A percentile compares a stretch with the other conserved stretches of the same genome.
These are phyloP conservation scores for Oryza punctata DNA, from an alignment of 176 grass and related monocot genomes.

Conservation along the genomic window DNA sequence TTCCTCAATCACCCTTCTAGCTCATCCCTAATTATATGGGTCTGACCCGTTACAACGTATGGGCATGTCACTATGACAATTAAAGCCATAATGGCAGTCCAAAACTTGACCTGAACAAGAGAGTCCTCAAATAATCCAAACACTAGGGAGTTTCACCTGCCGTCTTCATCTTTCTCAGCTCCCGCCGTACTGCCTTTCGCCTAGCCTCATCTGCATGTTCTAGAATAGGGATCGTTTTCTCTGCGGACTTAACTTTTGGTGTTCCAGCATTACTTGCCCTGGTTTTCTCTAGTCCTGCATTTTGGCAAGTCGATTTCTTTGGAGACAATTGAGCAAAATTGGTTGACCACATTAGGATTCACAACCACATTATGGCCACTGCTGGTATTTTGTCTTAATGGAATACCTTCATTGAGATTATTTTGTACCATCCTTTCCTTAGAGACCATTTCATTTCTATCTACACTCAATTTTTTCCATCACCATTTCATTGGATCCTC, in stretches of 20 bases:
- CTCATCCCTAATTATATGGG: no score
- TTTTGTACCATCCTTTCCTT: conserved; percentile 25
- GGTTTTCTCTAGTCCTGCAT: conserved; percentile 24
- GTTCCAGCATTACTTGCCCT: conserved; percentile 13
- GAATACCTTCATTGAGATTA: conserved; percentile 36
- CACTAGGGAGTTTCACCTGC: not conserved
- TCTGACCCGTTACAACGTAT: no score
- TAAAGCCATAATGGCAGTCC: not conserved
- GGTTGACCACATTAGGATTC: not conserved
- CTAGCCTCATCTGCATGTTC: not conserved
- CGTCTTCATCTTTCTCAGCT: not conserved
- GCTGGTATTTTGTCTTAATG: conserved; percentile 21
- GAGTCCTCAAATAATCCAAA: not conserved
- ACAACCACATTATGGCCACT: not conserved
- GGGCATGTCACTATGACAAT: not conserved
- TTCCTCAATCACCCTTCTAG: no score
- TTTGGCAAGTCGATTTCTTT: conserved; percentile 19
- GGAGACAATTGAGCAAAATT: not conserved
- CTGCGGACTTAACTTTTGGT: not conserved
- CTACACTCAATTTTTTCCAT: not conserved
- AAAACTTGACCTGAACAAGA: not conserved
- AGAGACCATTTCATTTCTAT: conserved; percentile 35
- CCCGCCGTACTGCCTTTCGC: not conserved
- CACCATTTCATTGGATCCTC: conserved; percentile 10
- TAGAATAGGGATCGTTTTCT: not conserved